Percentiles rank a stretch among this genome's conserved stretches.
These are phyloP conservation scores for Cerrena zonata DNA, from an alignment of 1,284 basidiomycete species.

Conservation along the genomic window DNA sequence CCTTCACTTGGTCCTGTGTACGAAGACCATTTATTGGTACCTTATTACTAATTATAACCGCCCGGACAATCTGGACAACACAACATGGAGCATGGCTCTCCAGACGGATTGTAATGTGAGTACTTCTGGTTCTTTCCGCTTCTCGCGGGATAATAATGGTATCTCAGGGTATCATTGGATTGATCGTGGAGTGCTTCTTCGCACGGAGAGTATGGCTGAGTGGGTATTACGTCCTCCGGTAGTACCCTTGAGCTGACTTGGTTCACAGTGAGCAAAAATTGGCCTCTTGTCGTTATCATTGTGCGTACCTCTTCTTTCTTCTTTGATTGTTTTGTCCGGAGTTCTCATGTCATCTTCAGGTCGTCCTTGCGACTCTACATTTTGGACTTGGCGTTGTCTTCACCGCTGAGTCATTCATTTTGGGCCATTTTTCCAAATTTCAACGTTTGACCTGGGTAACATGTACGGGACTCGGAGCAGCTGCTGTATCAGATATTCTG, in stretches of 20 bases:
- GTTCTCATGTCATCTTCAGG: conserved; percentile 14
- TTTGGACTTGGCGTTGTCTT: conserved; percentile 23
- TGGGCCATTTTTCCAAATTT: conserved; percentile 24
- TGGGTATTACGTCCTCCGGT: conserved; percentile 11
- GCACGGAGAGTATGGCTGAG: conserved; percentile 28
- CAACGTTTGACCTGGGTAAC: conserved; percentile 27
- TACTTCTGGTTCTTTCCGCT: background rate
- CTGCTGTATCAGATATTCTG: conserved; percentile 26
- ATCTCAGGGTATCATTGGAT: conserved; percentile 21
- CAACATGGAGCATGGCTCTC: conserved; percentile 27
- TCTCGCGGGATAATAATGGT: background rate
- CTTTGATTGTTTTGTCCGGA: too few relatives aligned
- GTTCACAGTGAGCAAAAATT: conserved; percentile 22
- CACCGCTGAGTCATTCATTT: conserved; percentile 25
- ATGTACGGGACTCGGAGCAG: conserved; percentile 24
- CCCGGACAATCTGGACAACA: conserved; percentile 17
- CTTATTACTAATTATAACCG: conserved; percentile 25
- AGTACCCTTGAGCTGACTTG: conserved; percentile 1
- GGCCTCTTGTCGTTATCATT: conserved; percentile 23
- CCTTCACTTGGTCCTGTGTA: conserved; percentile 23
- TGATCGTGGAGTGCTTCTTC: conserved; percentile 29
- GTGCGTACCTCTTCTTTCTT: conserved; percentile 12
- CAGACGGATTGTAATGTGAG: conserved; percentile 29
- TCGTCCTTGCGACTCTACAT: conserved; percentile 19
- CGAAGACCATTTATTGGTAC: conserved; percentile 27